phyloP scores from a whole-genome alignment of 306 rosid genomes.

The Casuarina cunninghamiana region DNA sequence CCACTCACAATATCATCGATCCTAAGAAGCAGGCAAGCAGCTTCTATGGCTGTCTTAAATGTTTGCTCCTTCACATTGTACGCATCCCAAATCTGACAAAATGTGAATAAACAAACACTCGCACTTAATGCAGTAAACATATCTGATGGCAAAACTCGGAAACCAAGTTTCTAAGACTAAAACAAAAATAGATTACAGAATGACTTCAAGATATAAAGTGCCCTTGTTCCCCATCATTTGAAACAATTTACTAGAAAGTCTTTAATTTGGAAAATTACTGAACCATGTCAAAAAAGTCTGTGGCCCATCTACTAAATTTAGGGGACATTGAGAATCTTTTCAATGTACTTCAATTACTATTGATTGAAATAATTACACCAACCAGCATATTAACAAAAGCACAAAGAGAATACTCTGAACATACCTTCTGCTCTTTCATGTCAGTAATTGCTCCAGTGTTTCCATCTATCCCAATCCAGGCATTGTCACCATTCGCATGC shows the following conservation, averaged over 20 bases:
- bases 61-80: slow-evolving; percentile 97
- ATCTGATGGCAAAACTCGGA: background rate
- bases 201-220: background rate
- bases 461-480: slow-evolving; percentile 97
- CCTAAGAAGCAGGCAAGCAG: slow-evolving; percentile 95
- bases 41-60: slow-evolving; percentile 97
- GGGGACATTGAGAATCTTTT: background rate
- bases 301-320: background rate
- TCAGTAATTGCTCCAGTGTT: slow-evolving; percentile 73
- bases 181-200: background rate
- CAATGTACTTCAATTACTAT: background rate
- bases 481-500: slow-evolving; percentile 95
- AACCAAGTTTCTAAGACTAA: background rate
- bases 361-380: background rate
- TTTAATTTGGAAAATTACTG: background rate
- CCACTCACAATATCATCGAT: slow-evolving; percentile 98
- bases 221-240: background rate
- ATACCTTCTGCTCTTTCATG: slow-evolving; percentile 84
- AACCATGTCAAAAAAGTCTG: background rate
- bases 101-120: slow-evolving; percentile 13
- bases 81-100: slow-evolving; percentile 86
- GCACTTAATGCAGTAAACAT: slow-evolving; percentile 5
- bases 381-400: background rate
- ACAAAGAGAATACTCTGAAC: background rate
- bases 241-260: background rate